These are phyloP conservation scores for Chlorella sorokiniana DNA, from an alignment of 139 green algal species.

Conservation along the genomic window DNA sequence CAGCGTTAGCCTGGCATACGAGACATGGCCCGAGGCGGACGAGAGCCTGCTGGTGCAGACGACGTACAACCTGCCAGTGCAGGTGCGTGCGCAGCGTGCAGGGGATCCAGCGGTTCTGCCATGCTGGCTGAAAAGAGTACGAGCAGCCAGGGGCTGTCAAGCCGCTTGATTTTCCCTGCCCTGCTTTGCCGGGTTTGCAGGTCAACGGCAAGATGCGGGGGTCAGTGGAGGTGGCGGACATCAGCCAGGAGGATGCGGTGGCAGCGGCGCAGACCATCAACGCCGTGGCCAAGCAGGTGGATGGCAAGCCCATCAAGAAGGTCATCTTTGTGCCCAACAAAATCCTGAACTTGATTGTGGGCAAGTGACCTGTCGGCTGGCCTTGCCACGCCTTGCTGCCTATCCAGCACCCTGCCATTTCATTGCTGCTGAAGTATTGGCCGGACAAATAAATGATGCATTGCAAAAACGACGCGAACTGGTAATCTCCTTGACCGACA, in stretches of 20 bases:
- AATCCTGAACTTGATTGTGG: constrained; percentile 95
- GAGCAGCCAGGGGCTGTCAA: no score
- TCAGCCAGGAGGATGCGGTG: constrained; percentile 74
- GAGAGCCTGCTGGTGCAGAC: constrained; percentile 82
- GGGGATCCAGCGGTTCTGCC: neutral
- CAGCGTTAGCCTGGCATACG: constrained; percentile 74
- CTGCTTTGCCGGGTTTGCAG: constrained; percentile 40
- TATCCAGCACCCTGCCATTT: no score
- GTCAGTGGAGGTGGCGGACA: constrained; percentile 75
- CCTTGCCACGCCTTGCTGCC: no score
- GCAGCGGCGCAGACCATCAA: constrained; percentile 54
- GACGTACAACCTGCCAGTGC: constrained; percentile 83
- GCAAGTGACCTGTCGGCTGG: constrained; percentile 27
- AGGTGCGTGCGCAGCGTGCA: constrained; percentile 48
- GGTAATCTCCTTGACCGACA: no score
- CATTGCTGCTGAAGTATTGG: no score
- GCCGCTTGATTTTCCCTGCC: neutral
- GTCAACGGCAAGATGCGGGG: constrained; percentile 94
- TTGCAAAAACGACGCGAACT: no score
- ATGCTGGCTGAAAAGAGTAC: neutral
- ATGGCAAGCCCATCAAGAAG: constrained; percentile 90
- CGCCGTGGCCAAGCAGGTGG: constrained; percentile 68
- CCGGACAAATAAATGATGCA: no score
- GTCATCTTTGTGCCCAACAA: constrained; percentile 91
- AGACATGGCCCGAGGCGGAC: constrained; percentile 78